Evolutionary conservation across 495 filamentous ascomycete species (phyloP).

Genomic region (Opeltia flavorubescens): DNA sequence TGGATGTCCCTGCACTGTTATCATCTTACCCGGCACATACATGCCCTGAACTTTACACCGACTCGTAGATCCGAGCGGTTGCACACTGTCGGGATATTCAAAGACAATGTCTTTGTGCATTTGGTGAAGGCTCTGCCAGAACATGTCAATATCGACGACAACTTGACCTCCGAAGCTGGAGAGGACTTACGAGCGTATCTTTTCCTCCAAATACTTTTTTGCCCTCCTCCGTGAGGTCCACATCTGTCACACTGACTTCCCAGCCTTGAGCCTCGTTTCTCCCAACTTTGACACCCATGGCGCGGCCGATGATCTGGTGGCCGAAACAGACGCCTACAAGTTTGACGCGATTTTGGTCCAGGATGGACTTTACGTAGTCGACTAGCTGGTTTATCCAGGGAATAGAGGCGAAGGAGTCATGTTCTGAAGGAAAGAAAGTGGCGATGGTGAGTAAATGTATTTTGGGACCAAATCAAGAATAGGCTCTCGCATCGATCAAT

Average conservation of each 20-base stretch:
- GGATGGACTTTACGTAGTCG: slow-evolving; percentile 45
- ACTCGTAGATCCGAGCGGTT: slow-evolving; percentile 49
- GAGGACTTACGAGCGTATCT: slow-evolving; percentile 46
- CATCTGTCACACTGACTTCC: slow-evolving; percentile 64
- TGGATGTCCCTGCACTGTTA: slow-evolving; percentile 84
- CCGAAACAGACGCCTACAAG: slow-evolving; percentile 81
- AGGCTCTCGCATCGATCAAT: not conserved
- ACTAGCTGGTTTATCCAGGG: slow-evolving; percentile 69
- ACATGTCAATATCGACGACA: not conserved
- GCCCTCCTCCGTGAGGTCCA: slow-evolving; percentile 56
- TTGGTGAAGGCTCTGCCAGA: slow-evolving; percentile 57
- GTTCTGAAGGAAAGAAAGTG: too few species aligned
- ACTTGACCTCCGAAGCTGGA: not conserved
- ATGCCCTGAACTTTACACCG: slow-evolving; percentile 69
- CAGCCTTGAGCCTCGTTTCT: slow-evolving; percentile 50
- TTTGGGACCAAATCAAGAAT: not conserved
- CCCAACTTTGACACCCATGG: slow-evolving; percentile 54
- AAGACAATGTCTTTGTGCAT: slow-evolving; percentile 82
- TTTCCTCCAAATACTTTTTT: slow-evolving; percentile 55
- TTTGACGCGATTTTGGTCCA: slow-evolving; percentile 44
- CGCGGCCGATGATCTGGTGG: slow-evolving; percentile 76
- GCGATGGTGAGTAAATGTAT: not conserved
- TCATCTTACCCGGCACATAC: slow-evolving; percentile 47
- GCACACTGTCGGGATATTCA: slow-evolving; percentile 43
- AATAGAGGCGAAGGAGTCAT: slow-evolving; percentile 50